These are phyloP conservation scores for Alternaria metachromatica DNA, from an alignment of 2,329 filamentous ascomycete genomes.

Conservation along the genomic window DNA sequence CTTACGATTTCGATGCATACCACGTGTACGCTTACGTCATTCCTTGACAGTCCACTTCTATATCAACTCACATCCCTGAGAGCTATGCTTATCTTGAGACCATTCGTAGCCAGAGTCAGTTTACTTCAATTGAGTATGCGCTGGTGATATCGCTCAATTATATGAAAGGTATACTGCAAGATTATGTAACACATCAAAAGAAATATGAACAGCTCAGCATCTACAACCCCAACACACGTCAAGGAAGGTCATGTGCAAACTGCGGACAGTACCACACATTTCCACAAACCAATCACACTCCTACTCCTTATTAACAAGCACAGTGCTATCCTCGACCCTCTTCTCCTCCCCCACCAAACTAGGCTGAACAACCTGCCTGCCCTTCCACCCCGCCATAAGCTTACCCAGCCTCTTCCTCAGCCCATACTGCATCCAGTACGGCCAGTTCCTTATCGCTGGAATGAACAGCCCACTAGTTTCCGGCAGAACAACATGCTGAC, in stretches of 20 bases:
- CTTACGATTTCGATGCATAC: background rate
- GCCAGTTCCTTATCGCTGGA: constrained; percentile 57
- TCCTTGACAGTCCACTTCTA: background rate
- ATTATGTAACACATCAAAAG: background rate
- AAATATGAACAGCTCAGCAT: background rate
- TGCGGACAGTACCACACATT: background rate
- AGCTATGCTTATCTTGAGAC: too few relatives aligned
- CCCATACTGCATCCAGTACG: constrained; percentile 68
- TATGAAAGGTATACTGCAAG: background rate
- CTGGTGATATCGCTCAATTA: background rate
- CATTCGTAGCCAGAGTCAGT: too few relatives aligned
- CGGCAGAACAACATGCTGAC: constrained; percentile 64
- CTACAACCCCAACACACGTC: background rate
- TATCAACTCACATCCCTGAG: background rate
- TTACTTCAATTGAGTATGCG: background rate
- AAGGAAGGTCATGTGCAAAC: background rate
- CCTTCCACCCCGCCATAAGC: constrained; percentile 46
- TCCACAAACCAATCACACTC: background rate
- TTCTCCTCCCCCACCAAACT: constrained; percentile 32
- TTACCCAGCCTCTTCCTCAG: constrained; percentile 53
- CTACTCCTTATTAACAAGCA: constrained; percentile 31
- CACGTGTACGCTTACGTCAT: background rate
- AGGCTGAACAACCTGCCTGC: constrained; percentile 48
- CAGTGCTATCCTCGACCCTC: constrained; percentile 33
- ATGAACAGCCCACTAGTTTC: constrained; percentile 38